Evolutionary conservation across 345 rosid genomes (phyloP).

Genomic region (Psidium friedrichsthalianum): DNA sequence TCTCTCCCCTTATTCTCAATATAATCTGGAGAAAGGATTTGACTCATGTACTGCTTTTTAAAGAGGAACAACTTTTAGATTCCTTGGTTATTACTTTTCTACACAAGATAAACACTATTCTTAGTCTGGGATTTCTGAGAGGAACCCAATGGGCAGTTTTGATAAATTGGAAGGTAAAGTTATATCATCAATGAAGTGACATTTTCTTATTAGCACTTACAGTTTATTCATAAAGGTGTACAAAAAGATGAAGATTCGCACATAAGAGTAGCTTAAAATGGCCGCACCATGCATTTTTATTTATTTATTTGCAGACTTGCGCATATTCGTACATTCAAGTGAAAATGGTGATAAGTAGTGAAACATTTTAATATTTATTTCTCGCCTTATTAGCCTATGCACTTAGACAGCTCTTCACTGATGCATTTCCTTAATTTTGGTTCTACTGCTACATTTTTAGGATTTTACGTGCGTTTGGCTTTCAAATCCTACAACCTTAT

Average conservation of each 20-base stretch:
- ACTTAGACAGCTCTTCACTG: not conserved
- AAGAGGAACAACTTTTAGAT: constrained; percentile 50
- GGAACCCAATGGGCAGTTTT: constrained; percentile 68
- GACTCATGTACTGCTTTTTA: constrained; percentile 13
- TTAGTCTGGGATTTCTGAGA: constrained; percentile 52
- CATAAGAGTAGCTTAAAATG: not conserved
- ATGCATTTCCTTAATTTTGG: not conserved
- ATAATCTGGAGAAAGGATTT: constrained; percentile 28
- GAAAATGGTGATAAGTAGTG: not conserved
- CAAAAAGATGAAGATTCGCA: not conserved
- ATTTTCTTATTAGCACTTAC: not conserved
- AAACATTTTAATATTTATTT: not conserved
- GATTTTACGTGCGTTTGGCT: constrained; percentile 34
- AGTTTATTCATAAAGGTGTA: not conserved
- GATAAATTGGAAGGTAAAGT: constrained; percentile 77
- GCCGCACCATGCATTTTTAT: not conserved
- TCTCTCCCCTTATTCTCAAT: constrained; percentile 42
- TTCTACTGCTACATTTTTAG: not conserved
- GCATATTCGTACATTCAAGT: not conserved
- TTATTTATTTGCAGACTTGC: not conserved
- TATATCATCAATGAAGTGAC: not conserved
- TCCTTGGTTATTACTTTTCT: constrained; percentile 53
- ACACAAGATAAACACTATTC: constrained; percentile 61
- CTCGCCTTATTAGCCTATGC: not conserved
- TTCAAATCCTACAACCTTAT: constrained; percentile 53